Base-by-base conservation (phyloP, 2,329 filamentous ascomycete species). In the Colletotrichum sp. region DNA sequence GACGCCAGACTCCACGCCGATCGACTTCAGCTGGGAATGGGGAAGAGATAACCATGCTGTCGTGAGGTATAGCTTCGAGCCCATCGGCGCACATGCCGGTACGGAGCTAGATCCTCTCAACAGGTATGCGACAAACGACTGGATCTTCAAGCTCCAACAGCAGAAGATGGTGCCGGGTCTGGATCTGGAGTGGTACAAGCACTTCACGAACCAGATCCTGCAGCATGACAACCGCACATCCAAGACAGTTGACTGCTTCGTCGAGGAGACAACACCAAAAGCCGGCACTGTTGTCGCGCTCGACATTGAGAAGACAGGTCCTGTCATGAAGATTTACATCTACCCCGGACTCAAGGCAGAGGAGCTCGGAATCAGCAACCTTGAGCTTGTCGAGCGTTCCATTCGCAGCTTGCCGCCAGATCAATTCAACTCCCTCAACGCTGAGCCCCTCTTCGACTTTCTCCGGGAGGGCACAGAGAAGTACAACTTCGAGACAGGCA, bases 1-100 rank as follows among this genome's bases (percentile, higher is more conserved):
- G 5, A 73, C 69, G 13, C 73, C 73, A 15, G 73, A 76, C 57
- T 72, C 69, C 5, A 76, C 73, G 32, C 73, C 73, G 3, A 76
- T 76, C 34, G 73, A 76, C 69, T 76, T 76, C 69, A 76, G 73
- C 32, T 76, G 73, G 73, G 73, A 76, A 69, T 76, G 73, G 73
- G 73, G 73, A 2, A 34, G 21, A 10, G 70, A 63, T 7, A 36
- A 73, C 6, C 62, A 24, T 12, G 73, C 73, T 15, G 57, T 64
- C 6, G 44, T 76, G 18, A 70, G 73, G 7, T 76, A 76, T 39
- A 72, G 69, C 6, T 76, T 76, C 24, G 73, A 76, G 63, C 73
- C 73, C 55, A 76, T 76, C 16, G 73, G 73, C 6, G 52, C 59
- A 4, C 73, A 72, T 21, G 69, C 73, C 30, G 73, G 73, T 5